Conservation (phyloP, 2,329 filamentous ascomycete genomes). For the Colletotrichum paranaense region DNA sequence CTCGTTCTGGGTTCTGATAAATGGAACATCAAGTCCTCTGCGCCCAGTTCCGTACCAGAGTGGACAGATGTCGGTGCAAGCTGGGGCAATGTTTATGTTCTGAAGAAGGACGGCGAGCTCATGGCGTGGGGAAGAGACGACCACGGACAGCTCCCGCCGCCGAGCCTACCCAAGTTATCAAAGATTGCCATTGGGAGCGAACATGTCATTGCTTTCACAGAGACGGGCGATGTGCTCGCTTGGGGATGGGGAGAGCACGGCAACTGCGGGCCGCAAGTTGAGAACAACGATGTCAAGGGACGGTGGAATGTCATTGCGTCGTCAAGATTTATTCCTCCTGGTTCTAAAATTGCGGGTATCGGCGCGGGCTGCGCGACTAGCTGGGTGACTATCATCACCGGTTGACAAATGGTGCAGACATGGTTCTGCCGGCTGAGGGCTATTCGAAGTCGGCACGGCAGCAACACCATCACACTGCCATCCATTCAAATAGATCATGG, state of each 20-base stretch:
- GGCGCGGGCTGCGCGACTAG: constrained; percentile 93
- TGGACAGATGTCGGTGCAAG: constrained; percentile 81
- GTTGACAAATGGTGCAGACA: constrained; percentile 39
- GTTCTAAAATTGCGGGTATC: constrained; percentile 67
- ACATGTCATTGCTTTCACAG: constrained; percentile 81
- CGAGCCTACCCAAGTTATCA: constrained; percentile 66
- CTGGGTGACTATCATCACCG: constrained; percentile 70
- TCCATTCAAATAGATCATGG: constrained; percentile 38
- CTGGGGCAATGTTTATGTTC: constrained; percentile 84
- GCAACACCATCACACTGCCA: constrained; percentile 38
- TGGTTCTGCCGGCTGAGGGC: not conserved
- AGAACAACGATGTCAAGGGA: constrained; percentile 74
- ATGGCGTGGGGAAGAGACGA: constrained; percentile 86
- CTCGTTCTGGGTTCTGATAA: constrained; percentile 80
- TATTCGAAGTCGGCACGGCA: not conserved
- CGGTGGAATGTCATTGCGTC: constrained; percentile 76
- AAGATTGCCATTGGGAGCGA: constrained; percentile 88
- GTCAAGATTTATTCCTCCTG: constrained; percentile 62
- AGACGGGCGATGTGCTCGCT: constrained; percentile 74
- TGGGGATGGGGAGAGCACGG: constrained; percentile 99
- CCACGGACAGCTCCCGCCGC: constrained; percentile 81
- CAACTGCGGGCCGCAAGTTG: constrained; percentile 83
- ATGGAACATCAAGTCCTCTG: constrained; percentile 70
- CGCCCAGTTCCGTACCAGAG: constrained; percentile 61
- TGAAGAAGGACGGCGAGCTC: constrained; percentile 70